These are phyloP conservation scores for Cyclocybe aegerita DNA, from an alignment of 768 basidiomycete genomes.

Conservation along the genomic window DNA sequence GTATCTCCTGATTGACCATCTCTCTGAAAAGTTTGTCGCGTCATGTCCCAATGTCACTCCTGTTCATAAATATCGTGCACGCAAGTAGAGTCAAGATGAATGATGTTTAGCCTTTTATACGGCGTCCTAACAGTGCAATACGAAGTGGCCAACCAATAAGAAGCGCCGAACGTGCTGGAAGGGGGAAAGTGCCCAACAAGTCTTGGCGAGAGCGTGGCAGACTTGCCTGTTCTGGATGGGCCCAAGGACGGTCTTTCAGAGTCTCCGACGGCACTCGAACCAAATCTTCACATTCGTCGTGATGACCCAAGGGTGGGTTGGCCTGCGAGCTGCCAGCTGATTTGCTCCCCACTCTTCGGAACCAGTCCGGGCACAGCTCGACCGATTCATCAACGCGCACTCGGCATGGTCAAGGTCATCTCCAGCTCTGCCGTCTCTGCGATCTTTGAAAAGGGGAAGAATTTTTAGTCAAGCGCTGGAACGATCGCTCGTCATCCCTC, in stretches of 20 bases:
- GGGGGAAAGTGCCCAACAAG: not conserved
- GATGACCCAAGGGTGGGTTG: constrained; percentile 9
- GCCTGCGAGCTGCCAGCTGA: constrained; percentile 8
- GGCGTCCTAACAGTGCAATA: not conserved
- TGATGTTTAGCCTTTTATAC: not conserved
- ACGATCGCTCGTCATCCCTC: constrained; percentile 8
- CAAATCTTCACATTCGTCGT: constrained; percentile 3
- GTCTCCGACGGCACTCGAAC: constrained; percentile 30
- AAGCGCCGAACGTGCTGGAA: not conserved
- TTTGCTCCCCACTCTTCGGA: constrained; percentile 9
- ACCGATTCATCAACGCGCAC: constrained; percentile 17
- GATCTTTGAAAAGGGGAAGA: not conserved
- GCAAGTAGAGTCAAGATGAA: too few species aligned
- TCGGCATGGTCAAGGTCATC: constrained; percentile 17
- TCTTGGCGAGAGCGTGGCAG: constrained; percentile 3
- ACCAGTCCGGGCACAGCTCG: constrained; percentile 22
- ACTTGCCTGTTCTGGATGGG: constrained; percentile 25
- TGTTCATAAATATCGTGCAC: too few species aligned
- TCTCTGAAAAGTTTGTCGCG: not conserved
- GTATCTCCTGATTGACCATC: constrained; percentile 9
- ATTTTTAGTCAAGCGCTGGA: too few species aligned
- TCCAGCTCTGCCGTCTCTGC: constrained; percentile 14
- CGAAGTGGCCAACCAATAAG: not conserved
- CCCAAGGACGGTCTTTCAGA: constrained; percentile 28
- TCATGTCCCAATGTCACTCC: too few species aligned